Evolutionary conservation across 2,329 filamentous ascomycete species (phyloP).

Genomic region (Rhynchosporium secalis): DNA sequence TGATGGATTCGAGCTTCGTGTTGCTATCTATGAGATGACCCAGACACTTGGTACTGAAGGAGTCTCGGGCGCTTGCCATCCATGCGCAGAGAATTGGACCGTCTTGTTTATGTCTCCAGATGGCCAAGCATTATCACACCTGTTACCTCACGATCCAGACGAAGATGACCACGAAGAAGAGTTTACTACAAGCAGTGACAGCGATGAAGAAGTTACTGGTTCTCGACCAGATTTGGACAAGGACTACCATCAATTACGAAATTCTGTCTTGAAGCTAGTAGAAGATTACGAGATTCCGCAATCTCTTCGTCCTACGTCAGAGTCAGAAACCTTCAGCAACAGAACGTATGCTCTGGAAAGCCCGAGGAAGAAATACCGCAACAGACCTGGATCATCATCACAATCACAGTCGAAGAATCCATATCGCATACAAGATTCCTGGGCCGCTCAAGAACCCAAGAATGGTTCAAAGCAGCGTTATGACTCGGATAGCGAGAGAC

Average conservation of each 20-base stretch:
- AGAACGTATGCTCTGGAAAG: slow-evolving; percentile 54
- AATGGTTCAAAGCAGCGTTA: slow-evolving; percentile 27
- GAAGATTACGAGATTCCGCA: slow-evolving; percentile 80
- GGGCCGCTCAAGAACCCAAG: slow-evolving; percentile 24
- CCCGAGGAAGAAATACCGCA: slow-evolving; percentile 59
- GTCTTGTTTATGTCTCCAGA: slow-evolving; percentile 76
- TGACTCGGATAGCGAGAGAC: slow-evolving; percentile 36
- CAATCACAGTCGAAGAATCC: slow-evolving; percentile 56
- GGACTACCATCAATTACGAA: slow-evolving; percentile 78
- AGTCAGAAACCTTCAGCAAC: slow-evolving; percentile 68
- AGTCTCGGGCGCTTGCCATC: slow-evolving; percentile 69
- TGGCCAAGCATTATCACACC: slow-evolving; percentile 66
- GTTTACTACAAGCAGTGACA: slow-evolving; percentile 59
- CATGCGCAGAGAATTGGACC: slow-evolving; percentile 80
- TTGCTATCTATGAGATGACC: slow-evolving; percentile 70
- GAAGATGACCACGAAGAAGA: slow-evolving; percentile 67
- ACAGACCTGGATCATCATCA: slow-evolving; percentile 49
- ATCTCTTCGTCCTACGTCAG: slow-evolving; percentile 58
- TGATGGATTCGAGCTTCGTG: slow-evolving; percentile 63
- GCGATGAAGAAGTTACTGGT: slow-evolving; percentile 56
- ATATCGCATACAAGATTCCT: slow-evolving; percentile 44
- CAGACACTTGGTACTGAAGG: slow-evolving; percentile 64
- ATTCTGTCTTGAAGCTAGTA: slow-evolving; percentile 77
- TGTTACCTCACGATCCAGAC: slow-evolving; percentile 71
- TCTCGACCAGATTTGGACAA: slow-evolving; percentile 67